These are phyloP conservation scores for Backusella tarrabulga DNA, from an alignment of 192 early-diverging fungal genomes.

Conservation along the genomic window DNA sequence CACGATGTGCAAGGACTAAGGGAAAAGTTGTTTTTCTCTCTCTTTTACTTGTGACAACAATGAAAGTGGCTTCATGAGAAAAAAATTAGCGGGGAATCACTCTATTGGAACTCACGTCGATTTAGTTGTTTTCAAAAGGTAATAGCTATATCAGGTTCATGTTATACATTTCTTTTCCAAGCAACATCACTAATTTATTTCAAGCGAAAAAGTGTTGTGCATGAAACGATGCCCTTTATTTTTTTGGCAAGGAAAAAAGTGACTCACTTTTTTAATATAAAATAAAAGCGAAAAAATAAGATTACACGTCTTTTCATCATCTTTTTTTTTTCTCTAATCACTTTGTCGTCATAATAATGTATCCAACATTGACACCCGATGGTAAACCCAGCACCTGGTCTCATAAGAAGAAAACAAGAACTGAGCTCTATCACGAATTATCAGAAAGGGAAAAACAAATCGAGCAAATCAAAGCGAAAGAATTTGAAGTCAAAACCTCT, in stretches of 20 bases:
- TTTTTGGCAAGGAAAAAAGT: neutral
- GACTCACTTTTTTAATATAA: neutral
- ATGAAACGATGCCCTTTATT: neutral
- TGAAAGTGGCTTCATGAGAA: too few species aligned
- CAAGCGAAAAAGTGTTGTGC: too few species aligned
- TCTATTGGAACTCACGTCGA: too few species aligned
- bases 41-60: too few species aligned
- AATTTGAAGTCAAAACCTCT: neutral
- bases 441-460: neutral
- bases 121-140: too few species aligned
- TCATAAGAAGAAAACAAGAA: neutral
- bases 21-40: too few species aligned
- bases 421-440: neutral
- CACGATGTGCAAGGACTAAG: too few species aligned
- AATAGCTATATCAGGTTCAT: too few species aligned
- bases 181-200: too few species aligned
- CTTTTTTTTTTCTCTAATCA: neutral
- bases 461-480: neutral
- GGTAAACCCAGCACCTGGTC: neutral
- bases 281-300: neutral
- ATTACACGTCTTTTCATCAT: neutral
- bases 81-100: too few species aligned
- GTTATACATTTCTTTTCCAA: too few species aligned
- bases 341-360: neutral
- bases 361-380: constrained; percentile 2